These are phyloP conservation scores for Gliomastix tumulicola DNA, from an alignment of 2,329 filamentous ascomycete genomes.

Conservation along the genomic window DNA sequence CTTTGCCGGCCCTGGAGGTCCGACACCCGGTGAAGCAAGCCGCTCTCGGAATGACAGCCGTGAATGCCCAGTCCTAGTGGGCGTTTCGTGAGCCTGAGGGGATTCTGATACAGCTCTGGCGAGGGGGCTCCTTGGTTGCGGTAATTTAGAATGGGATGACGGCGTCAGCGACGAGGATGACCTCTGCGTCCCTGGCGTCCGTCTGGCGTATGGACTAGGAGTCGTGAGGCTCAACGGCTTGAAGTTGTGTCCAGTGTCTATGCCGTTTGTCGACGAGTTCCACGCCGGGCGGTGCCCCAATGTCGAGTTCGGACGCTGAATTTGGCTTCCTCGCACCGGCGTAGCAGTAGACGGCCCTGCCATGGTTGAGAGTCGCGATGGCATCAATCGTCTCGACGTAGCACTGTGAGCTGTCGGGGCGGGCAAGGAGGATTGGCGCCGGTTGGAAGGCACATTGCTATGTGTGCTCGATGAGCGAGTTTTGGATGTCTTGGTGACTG, in stretches of 20 bases:
- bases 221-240: conserved; percentile 55
- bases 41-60: conserved; percentile 49
- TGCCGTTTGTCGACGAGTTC: conserved; percentile 62
- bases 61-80: conserved; percentile 33
- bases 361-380: conserved; percentile 38
- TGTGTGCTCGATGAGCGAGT: conserved; percentile 39
- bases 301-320: conserved; percentile 37
- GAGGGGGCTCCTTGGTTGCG: conserved; percentile 39
- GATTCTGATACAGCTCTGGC: conserved; percentile 39
- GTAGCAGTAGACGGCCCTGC: conserved; percentile 46
- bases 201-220: conserved; percentile 49
- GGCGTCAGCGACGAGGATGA: conserved; percentile 35
- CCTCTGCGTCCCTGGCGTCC: conserved; percentile 29
- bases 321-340: conserved; percentile 19
- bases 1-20: too few relatives aligned
- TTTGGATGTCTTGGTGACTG: conserved; percentile 32
- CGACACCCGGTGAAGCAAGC: conserved; percentile 39
- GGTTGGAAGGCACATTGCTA: conserved; percentile 30
- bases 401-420: conserved; percentile 33
- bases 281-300: conserved; percentile 60
- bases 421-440: conserved; percentile 41
- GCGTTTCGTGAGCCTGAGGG: conserved; percentile 35
- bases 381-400: conserved; percentile 12
- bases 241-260: conserved; percentile 63
- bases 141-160: conserved; percentile 37